Evolutionary conservation across 164 flowering plant genomes (phyloP).

Genomic region (Chimonanthus praecox): DNA sequence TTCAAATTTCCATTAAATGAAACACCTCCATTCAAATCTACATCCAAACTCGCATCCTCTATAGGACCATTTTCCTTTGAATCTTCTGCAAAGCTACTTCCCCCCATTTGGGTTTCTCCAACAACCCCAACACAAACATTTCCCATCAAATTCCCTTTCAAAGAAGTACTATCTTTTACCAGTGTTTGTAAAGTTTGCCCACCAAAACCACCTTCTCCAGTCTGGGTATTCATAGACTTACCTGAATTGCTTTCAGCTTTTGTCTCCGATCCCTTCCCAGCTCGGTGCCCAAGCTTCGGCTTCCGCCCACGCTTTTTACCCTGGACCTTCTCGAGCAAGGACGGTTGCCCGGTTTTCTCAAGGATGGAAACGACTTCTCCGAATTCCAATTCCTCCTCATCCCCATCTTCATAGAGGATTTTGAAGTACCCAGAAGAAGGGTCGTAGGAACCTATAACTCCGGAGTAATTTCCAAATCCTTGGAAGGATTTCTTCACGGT

Average conservation of each 20-base stretch:
- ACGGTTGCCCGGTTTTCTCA: conserved; percentile 7
- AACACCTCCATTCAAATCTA: conserved; percentile 5
- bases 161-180: conserved; percentile 1
- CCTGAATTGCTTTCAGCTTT: conserved; percentile 12
- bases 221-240: conserved; percentile 3
- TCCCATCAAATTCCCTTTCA: background rate
- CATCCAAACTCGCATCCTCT: conserved; percentile 9
- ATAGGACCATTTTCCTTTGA: background rate
- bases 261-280: too few relatives aligned
- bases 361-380: conserved; percentile 30
- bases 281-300: conserved; percentile 12
- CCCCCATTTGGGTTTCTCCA: background rate
- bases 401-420: conserved; percentile 55
- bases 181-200: background rate
- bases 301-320: conserved; percentile 24
- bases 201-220: conserved; percentile 7
- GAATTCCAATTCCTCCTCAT: conserved; percentile 49
- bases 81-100: background rate
- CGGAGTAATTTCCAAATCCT: conserved; percentile 43
- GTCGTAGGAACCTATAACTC: conserved; percentile 48
- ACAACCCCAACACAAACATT: background rate
- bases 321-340: conserved; percentile 1
- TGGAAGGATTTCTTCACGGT: conserved; percentile 43
- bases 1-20: conserved; percentile 12
- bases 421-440: conserved; percentile 34